These are phyloP conservation scores for Candida gorgasii DNA, from an alignment of 805 yeast genomes.

Conservation along the genomic window DNA sequence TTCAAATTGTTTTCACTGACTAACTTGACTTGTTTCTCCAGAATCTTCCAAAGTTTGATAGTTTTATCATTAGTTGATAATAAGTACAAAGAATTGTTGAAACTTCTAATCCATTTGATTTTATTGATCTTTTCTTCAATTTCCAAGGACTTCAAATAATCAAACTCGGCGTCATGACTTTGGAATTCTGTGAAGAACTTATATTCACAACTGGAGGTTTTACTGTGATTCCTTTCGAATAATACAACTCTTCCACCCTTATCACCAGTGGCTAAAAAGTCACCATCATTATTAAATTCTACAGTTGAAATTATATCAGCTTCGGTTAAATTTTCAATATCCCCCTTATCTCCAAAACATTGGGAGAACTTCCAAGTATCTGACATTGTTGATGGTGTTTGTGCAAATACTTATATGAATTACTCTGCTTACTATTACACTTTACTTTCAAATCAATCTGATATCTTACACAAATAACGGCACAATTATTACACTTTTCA, in stretches of 20 bases:
- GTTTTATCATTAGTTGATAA: conserved; percentile 96
- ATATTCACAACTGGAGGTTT: conserved; percentile 76
- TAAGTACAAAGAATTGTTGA: conserved; percentile 86
- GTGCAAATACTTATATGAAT: no score
- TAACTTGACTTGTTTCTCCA: conserved; percentile 86
- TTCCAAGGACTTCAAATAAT: conserved; percentile 90
- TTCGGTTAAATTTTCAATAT: conserved; percentile 90
- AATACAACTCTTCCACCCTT: conserved; percentile 97
- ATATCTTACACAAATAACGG: neutral
- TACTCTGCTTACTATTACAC: no score
- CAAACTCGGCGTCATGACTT: conserved; percentile 98
- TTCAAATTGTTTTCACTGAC: conserved; percentile 85
- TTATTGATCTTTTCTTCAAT: conserved; percentile 98
- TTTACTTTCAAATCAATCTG: neutral
- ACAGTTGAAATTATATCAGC: conserved; percentile 97
- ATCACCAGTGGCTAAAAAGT: conserved; percentile 96
- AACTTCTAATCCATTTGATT: conserved; percentile 91
- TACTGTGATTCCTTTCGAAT: conserved; percentile 81
- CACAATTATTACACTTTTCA: neutral
- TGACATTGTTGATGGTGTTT: no score
- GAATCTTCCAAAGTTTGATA: conserved; percentile 95
- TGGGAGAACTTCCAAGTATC: conserved; percentile 84
- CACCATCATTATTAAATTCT: conserved; percentile 93
- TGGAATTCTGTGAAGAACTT: conserved; percentile 96
- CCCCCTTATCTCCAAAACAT: conserved; percentile 99